A percentile compares a stretch with the other conserved stretches of the same genome.
Conservation (phyloP, 129 eudicot genomes). For the Flaveria sonorensis region DNA sequence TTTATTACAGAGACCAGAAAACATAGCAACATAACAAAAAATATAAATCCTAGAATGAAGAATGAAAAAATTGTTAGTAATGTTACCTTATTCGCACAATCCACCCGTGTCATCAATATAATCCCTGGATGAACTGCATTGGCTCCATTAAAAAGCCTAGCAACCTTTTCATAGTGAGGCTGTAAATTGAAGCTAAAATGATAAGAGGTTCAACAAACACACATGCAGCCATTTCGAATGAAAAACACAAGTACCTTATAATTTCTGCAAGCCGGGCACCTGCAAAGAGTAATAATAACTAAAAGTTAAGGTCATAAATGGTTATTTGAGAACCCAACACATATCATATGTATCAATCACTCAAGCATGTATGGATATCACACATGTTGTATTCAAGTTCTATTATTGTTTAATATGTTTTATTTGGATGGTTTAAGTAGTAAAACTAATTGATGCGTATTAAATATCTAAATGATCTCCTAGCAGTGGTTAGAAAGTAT, state of each 20-base stretch:
- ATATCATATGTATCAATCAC: constrained; percentile 8
- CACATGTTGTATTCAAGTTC: not conserved
- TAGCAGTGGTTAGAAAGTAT: too few relatives aligned
- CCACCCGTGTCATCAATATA: constrained; percentile 82
- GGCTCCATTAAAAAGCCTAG: constrained; percentile 83
- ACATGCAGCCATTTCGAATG: not conserved
- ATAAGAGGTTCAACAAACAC: constrained; percentile 10
- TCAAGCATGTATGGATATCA: not conserved
- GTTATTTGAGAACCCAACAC: not conserved
- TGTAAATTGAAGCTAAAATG: constrained; percentile 31
- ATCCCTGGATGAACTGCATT: constrained; percentile 84
- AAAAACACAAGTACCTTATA: constrained; percentile 61
- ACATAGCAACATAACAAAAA: not conserved
- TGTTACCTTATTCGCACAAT: constrained; percentile 80
- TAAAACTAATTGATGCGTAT: too few relatives aligned
- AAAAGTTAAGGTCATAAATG: constrained; percentile 25
- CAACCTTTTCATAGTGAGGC: constrained; percentile 97
- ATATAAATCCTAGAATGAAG: constrained; percentile 4
- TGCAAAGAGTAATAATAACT: constrained; percentile 40
- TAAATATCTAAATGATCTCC: too few relatives aligned
- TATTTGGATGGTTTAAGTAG: too few relatives aligned
- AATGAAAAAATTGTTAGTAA: constrained; percentile 19
- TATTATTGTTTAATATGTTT: not conserved
- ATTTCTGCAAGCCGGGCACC: constrained; percentile 99
- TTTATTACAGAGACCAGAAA: not conserved